Evolutionary conservation across 148 eudicot genomes (phyloP).

Genomic region (Selenicereus undatus): DNA sequence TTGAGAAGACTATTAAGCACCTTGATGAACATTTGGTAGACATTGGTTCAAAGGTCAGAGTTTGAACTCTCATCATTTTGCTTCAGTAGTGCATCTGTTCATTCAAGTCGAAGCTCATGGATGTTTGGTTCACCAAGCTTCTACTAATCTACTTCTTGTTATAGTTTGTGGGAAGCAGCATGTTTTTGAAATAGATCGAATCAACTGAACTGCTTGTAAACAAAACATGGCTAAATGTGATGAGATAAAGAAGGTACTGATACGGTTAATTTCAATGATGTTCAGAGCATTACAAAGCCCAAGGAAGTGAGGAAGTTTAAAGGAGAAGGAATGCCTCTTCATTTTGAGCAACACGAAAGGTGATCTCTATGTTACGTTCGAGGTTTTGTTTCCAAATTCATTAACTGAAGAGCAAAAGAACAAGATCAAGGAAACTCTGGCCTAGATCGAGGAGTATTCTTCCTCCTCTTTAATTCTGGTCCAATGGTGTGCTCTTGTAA

Average conservation of each 20-base stretch:
- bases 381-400: slow-evolving; percentile 83
- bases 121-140: too few species aligned
- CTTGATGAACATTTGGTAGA: slow-evolving; percentile 85
- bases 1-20: slow-evolving; percentile 85
- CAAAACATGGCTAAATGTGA: too few species aligned
- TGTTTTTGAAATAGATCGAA: too few species aligned
- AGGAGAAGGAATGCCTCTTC: slow-evolving; percentile 97
- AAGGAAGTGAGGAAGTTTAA: slow-evolving; percentile 83
- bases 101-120: too few species aligned
- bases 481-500: too few species aligned
- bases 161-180: too few species aligned
- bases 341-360: slow-evolving; percentile 86
- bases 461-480: too few species aligned
- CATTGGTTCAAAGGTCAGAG: slow-evolving; percentile 61
- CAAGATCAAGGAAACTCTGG: slow-evolving; percentile 66
- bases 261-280: neutral
- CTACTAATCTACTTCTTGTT: too few species aligned
- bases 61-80: slow-evolving; percentile 3
- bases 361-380: slow-evolving; percentile 68
- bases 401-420: slow-evolving; percentile 77
- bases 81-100: neutral
- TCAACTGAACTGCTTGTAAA: too few species aligned
- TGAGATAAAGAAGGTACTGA: neutral
- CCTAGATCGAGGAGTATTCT: slow-evolving; percentile 24
- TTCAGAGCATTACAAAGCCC: slow-evolving; percentile 75